Base-by-base conservation (phyloP, 139 green algal species). In the Tetraselmis chui region DNA sequence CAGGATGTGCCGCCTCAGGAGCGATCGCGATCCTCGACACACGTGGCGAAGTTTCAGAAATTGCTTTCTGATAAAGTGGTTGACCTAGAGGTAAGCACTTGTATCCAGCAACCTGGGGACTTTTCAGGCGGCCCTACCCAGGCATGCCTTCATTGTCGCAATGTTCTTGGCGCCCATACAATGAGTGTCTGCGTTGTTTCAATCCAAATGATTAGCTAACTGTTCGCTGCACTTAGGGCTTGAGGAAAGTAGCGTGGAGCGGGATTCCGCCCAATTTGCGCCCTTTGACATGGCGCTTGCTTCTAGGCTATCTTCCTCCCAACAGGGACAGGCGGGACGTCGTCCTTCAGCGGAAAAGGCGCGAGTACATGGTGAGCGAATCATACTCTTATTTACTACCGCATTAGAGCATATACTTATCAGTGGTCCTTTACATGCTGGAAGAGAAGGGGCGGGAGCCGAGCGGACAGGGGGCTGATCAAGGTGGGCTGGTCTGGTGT, bases 281-380 rank as follows among this genome's bases (percentile, higher is more conserved):
- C 32, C 93, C 96, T 0, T 32, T 86, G 28, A 95, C 91, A 76
- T 99, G 96, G 96, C 89, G 93, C n/a, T 85, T 99, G 78, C 88
- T 99, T 84, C 86, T 97, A n/a, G 94, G 95, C n/a, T 99, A 99
- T 85, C 77, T 94, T 29, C 95, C 96, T 0, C 92, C 94, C 18
- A 95, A 95, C 74, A 87, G 86, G 23, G 88, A 92, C 23, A 32
- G 88, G 26, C 81, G 86, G 81, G 85, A 83, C 29, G 58, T n/a
- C 27, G 92, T 93, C 30, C 78, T 98, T 79, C 84, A 78, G 0
- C 87, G 94, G 59, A 97, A 97, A 88, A 90, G 95, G 27, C 84
- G 83, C 0, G 95, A 98, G 87, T 98, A 98, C 81, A 32, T 81
- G 24, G 92, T 95, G 59, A 83, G 23, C 59, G 23, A 23, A 23